Evolutionary conservation across 306 rosid genomes (phyloP).

Genomic region (Vigna reflexopilosa): DNA sequence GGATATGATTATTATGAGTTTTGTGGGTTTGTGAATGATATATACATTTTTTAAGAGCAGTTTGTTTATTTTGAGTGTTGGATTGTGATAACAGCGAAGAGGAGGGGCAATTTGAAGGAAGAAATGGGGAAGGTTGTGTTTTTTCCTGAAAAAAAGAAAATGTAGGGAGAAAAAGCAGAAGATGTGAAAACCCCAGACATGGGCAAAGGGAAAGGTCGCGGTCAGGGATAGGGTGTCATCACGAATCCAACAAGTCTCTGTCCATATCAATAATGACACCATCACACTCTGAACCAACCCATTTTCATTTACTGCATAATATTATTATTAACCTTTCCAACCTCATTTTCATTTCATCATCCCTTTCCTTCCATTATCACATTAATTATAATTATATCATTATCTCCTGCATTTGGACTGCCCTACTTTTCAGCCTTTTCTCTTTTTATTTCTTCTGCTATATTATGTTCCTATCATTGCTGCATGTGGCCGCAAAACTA

Average conservation of each 20-base stretch:
- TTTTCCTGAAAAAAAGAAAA: not conserved
- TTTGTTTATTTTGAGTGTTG: too few species aligned
- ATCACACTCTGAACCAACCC: not conserved
- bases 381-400: constrained; percentile 16
- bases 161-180: not conserved
- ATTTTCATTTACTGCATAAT: not conserved
- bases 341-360: not conserved
- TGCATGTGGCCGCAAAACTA: not conserved
- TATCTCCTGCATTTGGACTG: not conserved
- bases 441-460: not conserved
- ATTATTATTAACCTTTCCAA: not conserved
- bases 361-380: constrained; percentile 13
- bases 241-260: constrained; percentile 43
- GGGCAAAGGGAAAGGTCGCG: constrained; percentile 46
- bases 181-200: constrained; percentile 32
- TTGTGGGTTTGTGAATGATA: not conserved
- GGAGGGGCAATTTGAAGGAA: constrained; percentile 13
- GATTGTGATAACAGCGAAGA: not conserved
- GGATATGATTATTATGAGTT: not conserved
- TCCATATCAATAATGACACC: constrained; percentile 44
- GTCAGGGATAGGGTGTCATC: constrained; percentile 47
- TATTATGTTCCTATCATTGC: not conserved
- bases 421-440: constrained; percentile 10
- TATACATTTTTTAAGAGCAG: too few species aligned
- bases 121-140: not conserved